A percentile compares a stretch with the other conserved stretches of the same genome.
Conservation (phyloP, 2,329 filamentous ascomycete genomes). For the Exophiala bonariae region DNA sequence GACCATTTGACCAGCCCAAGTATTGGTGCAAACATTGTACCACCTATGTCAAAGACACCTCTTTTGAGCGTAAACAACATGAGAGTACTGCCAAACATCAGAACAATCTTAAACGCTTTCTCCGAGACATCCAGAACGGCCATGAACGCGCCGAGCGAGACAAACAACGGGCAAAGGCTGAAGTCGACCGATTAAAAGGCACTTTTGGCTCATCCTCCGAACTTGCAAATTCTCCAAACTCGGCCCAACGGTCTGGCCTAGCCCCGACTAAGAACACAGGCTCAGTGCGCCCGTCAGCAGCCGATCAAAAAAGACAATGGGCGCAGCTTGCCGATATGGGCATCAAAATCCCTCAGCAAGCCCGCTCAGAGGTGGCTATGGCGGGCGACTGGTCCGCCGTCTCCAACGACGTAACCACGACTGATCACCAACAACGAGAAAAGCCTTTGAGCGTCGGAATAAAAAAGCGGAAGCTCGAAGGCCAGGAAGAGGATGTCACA, state of each 20-base stretch:
- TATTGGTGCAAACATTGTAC: constrained; percentile 99
- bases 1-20: constrained; percentile 59
- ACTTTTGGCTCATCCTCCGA: constrained; percentile 26
- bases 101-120: constrained; percentile 79
- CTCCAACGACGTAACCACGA: constrained; percentile 41
- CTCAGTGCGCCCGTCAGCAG: constrained; percentile 46
- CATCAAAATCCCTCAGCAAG: constrained; percentile 76
- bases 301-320: constrained; percentile 78
- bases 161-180: constrained; percentile 76
- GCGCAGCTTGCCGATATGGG: constrained; percentile 87
- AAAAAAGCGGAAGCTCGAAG: constrained; percentile 46
- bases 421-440: constrained; percentile 32
- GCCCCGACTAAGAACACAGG: constrained; percentile 32
- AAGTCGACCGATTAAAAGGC: constrained; percentile 77
- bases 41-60: constrained; percentile 86
- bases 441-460: constrained; percentile 44
- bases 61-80: constrained; percentile 85
- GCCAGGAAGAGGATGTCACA: constrained; percentile 38
- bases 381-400: constrained; percentile 83
- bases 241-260: constrained; percentile 29
- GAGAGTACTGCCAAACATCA: constrained; percentile 85
- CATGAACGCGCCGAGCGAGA: constrained; percentile 81
- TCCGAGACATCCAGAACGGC: constrained; percentile 82
- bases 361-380: constrained; percentile 79
- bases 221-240: constrained; percentile 28